Base-by-base conservation (phyloP, 2,329 filamentous ascomycete genomes). In the Septoria petroselini region DNA sequence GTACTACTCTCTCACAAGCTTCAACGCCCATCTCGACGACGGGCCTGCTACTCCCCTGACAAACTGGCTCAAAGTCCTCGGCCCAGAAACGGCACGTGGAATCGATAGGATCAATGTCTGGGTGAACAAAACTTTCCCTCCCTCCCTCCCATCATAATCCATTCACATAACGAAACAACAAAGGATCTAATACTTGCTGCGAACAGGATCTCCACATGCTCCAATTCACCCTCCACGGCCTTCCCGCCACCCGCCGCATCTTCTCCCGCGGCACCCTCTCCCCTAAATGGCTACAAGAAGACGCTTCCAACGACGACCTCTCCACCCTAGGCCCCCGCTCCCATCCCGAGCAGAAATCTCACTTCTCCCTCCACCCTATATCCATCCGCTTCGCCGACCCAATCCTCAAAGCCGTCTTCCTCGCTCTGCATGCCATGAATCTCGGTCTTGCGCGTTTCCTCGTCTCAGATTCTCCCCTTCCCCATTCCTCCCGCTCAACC, bases 21-120 rank as follows among this genome's bases (percentile, higher is more conserved):
- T 62, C 48, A 64, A 64, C 27, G 61, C 61, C 11, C 60, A 64
- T 34, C 52, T 62, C 12, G 61, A 62, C 31, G 59, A 62, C 27
- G 58, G 59, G 4, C 60, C 59, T 2, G 43, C 54, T 5, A 58
- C 56, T 11, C 59, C 59, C 3, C 35, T 64, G 18, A 50, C 52
- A 2, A 43, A 37, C 2, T 64, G 62, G 60, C 43, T 62, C 0
- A 41, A 48, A 19, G 31, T 33, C 3, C 34, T 62, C 0, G 60
- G 58, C 7, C 49, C 41, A 14, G 47, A 58, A 8, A 14, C 49
- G 12, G 50, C 41, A 5, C 37, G 55, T 6, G 37, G 50, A 14
- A 49, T 64, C 2, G 29, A 52, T 6, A 53, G 59, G 39, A 34
- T 64, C 21, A 56, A 57, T 14, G 46, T 64, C 8, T 63, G 60